phyloP scores from a whole-genome alignment of 2,329 filamentous ascomycete species.

The Xylariaceae sp. region DNA sequence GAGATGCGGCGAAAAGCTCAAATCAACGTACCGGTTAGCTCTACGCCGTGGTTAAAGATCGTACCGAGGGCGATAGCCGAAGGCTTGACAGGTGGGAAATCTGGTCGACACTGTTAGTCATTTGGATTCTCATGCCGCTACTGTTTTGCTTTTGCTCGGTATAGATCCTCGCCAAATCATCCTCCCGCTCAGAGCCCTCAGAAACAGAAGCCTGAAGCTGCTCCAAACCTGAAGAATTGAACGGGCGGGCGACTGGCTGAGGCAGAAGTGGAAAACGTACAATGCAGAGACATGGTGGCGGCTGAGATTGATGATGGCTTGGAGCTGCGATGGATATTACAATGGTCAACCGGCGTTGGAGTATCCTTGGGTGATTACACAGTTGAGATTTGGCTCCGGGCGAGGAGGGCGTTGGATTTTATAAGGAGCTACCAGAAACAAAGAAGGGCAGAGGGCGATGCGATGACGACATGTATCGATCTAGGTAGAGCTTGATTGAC shows the following conservation, averaged over 20 bases:
- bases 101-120: slow-evolving; percentile 32
- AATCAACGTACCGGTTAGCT: slow-evolving; percentile 57
- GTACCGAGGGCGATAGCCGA: slow-evolving; percentile 96
- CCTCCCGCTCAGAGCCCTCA: neutral
- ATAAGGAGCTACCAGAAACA: slow-evolving; percentile 9
- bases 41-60: slow-evolving; percentile 89
- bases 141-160: neutral
- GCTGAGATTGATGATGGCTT: slow-evolving; percentile 13
- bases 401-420: slow-evolving; percentile 8
- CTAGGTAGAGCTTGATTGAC: slow-evolving; percentile 2
- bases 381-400: neutral
- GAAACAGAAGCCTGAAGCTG: neutral
- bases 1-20: neutral
- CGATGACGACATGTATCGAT: slow-evolving; percentile 20
- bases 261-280: slow-evolving; percentile 38
- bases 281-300: slow-evolving; percentile 56
- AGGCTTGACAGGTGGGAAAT: slow-evolving; percentile 80
- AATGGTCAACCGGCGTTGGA: neutral
- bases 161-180: neutral
- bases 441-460: slow-evolving; percentile 13
- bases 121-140: neutral
- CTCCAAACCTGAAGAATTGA: neutral
- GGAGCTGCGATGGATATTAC: neutral
- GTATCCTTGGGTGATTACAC: slow-evolving; percentile 11
- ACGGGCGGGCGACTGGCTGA: neutral